Base-by-base conservation (phyloP, 495 filamentous ascomycete species). In the Aspergillus nanangensis region DNA sequence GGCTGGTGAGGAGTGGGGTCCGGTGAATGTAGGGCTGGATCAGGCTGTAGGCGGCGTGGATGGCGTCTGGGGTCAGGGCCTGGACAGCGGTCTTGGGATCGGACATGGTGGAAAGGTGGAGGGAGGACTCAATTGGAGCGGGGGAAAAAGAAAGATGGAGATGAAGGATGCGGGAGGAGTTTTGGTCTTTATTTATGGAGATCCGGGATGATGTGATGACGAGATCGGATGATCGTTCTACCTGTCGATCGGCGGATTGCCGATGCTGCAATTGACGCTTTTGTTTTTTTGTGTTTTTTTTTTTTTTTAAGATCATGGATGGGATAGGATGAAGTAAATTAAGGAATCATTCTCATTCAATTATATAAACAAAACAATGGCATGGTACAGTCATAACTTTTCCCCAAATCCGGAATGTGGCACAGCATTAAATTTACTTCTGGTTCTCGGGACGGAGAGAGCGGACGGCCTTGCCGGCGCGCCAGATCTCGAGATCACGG, bases 401-500 rank as follows among this genome's bases (percentile, higher is more conserved):
- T 65, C 50, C 46, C 60, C 52, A 50, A 51, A n/a, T n/a, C n/a
- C n/a, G 87, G 63, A 81, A 79, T 53, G 83, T 49, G 36, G 19
- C 4, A 63, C 62, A 53, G 60, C 47, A 34, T 82, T 39, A 44
- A 20, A n/a, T 64, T 60, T 65, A 60, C 33, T 35, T 41, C 9
- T 10, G 23, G 33, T 35, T 42, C 62, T 44, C 19, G 17, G 35
- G 24, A 36, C 5, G 11, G 15, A 15, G 39, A 24, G 18, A n/a
- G 45, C 27, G 83, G 50, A 98, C 93, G 55, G 94, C 87, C 85
- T 96, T 97, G 65, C 93, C 93, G 47, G 94, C 93, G 56, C 86
- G 82, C 93, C 93, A 98, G 80, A 98, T 97, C 81, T 98, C 93
- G 67, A 97, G 74, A 58, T 88, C 80, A 56, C 89, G 82, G 74